Evolutionary conservation across 2,329 filamentous ascomycete genomes (phyloP), one percentile per base, ranked within the genome.

Genomic region (Scytalidium lignicola): DNA sequence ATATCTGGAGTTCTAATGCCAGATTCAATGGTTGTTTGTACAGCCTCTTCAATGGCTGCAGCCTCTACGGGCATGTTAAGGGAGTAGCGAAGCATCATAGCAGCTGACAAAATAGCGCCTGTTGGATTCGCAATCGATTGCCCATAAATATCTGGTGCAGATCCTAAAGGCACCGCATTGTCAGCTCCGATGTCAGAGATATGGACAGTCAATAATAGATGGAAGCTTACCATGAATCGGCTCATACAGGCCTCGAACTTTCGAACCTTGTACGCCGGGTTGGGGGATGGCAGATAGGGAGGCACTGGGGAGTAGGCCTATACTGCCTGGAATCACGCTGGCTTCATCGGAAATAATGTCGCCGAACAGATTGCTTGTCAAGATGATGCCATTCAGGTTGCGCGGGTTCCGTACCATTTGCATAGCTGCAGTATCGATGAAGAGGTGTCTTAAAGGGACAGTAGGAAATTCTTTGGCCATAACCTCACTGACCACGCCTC

Each of bases 141-240:
- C 8, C 76, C 76, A 0, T 74, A 73, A 45, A 80, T 79, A 50
- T 80, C 76, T 49, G 78, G 77, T 1, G 76, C 76, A 2, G 73
- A 76, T 3, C n/a, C n/a, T n/a, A n/a, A n/a, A n/a, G n/a, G n/a
- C n/a, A n/a, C n/a, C n/a, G n/a, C n/a, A n/a, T n/a, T n/a, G n/a
- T n/a, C n/a, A n/a, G n/a, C n/a, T n/a, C n/a, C n/a, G n/a, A n/a
- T n/a, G n/a, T n/a, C n/a, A n/a, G n/a, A n/a, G n/a, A n/a, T n/a
- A n/a, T n/a, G n/a, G n/a, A n/a, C n/a, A n/a, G n/a, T n/a, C n/a
- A n/a, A n/a, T n/a, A n/a, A n/a, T n/a, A n/a, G n/a, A n/a, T n/a
- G n/a, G n/a, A n/a, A n/a, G n/a, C n/a, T n/a, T n/a, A n/a, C 76
- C 76, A 54, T 79, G 76, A 43, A 80, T 78, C 0, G 77, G 77